These are phyloP conservation scores for Funneliformis geosporum DNA, from an alignment of 192 early-diverging fungal species.

Conservation along the genomic window DNA sequence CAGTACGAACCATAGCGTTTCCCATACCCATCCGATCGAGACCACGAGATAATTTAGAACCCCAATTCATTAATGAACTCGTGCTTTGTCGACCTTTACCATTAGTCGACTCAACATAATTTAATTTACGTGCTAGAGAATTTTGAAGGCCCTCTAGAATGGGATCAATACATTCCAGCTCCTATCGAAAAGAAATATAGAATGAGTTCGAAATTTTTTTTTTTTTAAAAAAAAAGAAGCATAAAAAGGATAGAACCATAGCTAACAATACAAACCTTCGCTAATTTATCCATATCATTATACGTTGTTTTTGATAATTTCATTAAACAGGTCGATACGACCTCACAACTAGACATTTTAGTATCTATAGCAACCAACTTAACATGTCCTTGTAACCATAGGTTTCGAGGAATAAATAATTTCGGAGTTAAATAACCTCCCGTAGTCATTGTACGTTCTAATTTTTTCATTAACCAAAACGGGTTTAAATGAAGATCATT, in stretches of 20 bases:
- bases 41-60: constrained; percentile 27
- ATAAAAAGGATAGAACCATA: constrained; percentile 13
- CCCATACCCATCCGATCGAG: constrained; percentile 31
- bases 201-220: constrained; percentile 33
- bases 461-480: constrained; percentile 46
- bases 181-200: background rate
- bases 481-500: constrained; percentile 40
- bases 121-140: constrained; percentile 27
- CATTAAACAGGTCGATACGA: constrained; percentile 35
- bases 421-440: constrained; percentile 46
- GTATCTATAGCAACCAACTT: constrained; percentile 39
- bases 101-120: constrained; percentile 33
- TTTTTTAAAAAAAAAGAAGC: background rate
- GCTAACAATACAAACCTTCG: constrained; percentile 36
- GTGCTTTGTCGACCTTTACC: constrained; percentile 31
- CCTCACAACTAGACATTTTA: constrained; percentile 43
- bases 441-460: constrained; percentile 45
- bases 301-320: constrained; percentile 29
- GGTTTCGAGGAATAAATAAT: constrained; percentile 43
- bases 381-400: constrained; percentile 45
- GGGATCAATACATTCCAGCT: constrained; percentile 28
- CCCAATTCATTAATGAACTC: constrained; percentile 32
- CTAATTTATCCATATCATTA: constrained; percentile 33
- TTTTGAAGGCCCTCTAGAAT: constrained; percentile 29
- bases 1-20: constrained; percentile 30